Conservation (phyloP, 2,329 filamentous ascomycete species). For the Ustilaginoidea virens region DNA sequence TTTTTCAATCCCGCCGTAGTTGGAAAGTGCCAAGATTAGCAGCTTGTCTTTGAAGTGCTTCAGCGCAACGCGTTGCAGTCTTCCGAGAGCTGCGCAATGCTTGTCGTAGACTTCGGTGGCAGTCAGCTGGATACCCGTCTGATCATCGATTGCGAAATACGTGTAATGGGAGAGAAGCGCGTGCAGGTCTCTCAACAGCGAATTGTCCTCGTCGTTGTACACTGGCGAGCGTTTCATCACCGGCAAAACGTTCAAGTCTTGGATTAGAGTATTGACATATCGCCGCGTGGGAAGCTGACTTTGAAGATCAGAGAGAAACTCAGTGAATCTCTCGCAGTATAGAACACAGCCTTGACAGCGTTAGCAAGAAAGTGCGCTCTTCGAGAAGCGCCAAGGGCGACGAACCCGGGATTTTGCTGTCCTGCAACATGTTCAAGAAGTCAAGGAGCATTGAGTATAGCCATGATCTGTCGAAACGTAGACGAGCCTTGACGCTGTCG, state of each 20-base stretch:
- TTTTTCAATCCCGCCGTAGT: conserved; percentile 77
- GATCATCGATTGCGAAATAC: conserved; percentile 80
- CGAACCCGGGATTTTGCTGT: conserved; percentile 30
- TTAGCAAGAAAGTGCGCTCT: not conserved
- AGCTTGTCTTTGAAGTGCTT: conserved; percentile 81
- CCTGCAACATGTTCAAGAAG: conserved; percentile 62
- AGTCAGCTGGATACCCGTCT: conserved; percentile 64
- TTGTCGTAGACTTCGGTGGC: conserved; percentile 59
- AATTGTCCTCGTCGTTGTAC: conserved; percentile 59
- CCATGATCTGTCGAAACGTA: conserved; percentile 90
- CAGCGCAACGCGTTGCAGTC: conserved; percentile 61
- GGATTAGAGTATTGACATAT: conserved; percentile 79
- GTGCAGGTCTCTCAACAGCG: conserved; percentile 66
- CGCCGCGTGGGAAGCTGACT: conserved; percentile 87
- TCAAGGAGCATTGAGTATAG: conserved; percentile 74
- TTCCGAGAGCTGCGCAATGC: conserved; percentile 64
- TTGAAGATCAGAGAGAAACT: conserved; percentile 78
- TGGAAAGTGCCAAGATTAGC: conserved; percentile 80
- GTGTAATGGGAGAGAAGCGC: conserved; percentile 74
- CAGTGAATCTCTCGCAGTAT: conserved; percentile 88
- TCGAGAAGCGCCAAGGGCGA: not conserved
- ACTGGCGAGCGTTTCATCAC: conserved; percentile 65
- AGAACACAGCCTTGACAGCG: conserved; percentile 1
- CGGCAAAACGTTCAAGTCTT: conserved; percentile 71
- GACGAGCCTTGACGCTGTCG: conserved; percentile 56